Conservation (phyloP, 306 rosid genomes). For the Sphenostylis stenocarpa region DNA sequence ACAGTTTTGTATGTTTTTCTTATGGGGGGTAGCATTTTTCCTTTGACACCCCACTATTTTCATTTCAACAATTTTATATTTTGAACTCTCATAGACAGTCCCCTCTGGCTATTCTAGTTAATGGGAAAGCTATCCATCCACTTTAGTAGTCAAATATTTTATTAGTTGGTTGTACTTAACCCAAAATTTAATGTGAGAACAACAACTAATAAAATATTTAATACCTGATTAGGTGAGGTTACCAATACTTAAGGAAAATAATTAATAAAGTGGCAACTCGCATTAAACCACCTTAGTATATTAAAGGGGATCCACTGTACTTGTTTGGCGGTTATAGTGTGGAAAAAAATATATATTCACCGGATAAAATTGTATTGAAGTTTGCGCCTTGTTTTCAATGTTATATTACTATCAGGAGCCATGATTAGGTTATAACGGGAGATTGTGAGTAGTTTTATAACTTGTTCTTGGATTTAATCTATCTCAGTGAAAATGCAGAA, state of each 20-base stretch:
- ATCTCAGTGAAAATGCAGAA: constrained; percentile 52
- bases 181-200: constrained; percentile 11
- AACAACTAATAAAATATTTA: constrained; percentile 10
- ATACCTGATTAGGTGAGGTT: constrained; percentile 20
- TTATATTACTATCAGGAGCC: background rate
- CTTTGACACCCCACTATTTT: constrained; percentile 5
- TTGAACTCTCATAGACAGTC: constrained; percentile 2
- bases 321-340: constrained; percentile 7
- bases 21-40: background rate
- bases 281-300: constrained; percentile 4
- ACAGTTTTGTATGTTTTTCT: constrained; percentile 1
- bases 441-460: background rate
- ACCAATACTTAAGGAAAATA: constrained; percentile 2
- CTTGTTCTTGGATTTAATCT: background rate
- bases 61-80: background rate
- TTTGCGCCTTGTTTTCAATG: background rate
- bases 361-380: background rate
- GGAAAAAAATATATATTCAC: background rate
- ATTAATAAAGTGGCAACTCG: constrained; percentile 3
- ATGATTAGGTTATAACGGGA: background rate
- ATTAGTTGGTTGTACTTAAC: constrained; percentile 1
- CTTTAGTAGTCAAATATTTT: background rate
- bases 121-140: background rate
- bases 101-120: background rate
- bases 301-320: background rate